Base-by-base conservation (phyloP, 1,139 yeast genomes). In the Candida pseudoviswanathii region DNA sequence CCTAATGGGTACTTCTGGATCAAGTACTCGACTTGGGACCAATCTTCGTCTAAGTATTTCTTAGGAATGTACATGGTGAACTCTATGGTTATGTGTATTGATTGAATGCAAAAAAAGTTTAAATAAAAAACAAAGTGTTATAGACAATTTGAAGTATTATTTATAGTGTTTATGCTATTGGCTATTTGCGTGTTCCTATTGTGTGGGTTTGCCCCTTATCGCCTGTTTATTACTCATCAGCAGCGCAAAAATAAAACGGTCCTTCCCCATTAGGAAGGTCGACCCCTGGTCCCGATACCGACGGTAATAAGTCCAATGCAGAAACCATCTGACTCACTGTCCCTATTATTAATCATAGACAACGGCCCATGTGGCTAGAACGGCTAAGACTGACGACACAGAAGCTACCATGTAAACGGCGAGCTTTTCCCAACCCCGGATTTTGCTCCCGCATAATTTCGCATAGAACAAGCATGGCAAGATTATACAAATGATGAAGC, bases 401-500 rank as follows among this genome's bases (percentile, higher is more conserved):
- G 55, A 1, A 4, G 73, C 55, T 3, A 67, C 70, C 2, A 60
- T 7, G 26, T 48, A 32, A 11, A 73, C 62, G 3, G 61, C 24
- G 0, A 61, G 9, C 39, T 53, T 61, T 51, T 75, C 79, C 8
- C 58, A 44, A 1, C 57, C 51, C 0, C 56, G 45, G 10, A 68
- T 59, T 34, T 58, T 54, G 40, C 54, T 48, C 7, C 62, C 61
- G 58, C 78, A 72, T 44, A 77, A 67, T 54, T 65, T 69, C 55
- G 80, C 62, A 60, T 81, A 81, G 59, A 81, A 81, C 29, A 73
- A 68, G 54, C 85, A 76, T 5, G 86, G 86, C 51, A 81, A 69
- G 29, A 81, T 78, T 44, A 81, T 69, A 61, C 86, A 81, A 37
- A 81, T 77, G 44, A 81, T 64, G 55, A 81, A 78, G 56, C 86